Evolutionary conservation across 352 stramenopile genomes (phyloP).

Genomic region (Plasmopara muralis): DNA sequence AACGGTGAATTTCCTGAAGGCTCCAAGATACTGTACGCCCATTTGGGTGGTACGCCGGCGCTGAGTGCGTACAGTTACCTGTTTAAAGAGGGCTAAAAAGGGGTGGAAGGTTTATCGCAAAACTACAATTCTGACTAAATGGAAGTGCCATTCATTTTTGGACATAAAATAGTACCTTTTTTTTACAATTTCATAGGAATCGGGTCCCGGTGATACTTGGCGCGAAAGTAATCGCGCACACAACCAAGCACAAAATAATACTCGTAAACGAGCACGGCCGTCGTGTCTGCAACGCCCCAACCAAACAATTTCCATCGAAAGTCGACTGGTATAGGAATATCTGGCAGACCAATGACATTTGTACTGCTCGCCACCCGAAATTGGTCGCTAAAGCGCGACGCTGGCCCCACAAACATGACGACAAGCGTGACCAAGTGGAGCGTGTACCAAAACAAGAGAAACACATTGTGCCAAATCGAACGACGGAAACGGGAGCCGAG

Average conservation of each 20-base stretch:
- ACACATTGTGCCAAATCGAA: slow-evolving; percentile 56
- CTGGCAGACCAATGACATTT: slow-evolving; percentile 58
- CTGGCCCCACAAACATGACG: slow-evolving; percentile 49
- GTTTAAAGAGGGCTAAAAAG: slow-evolving; percentile 24
- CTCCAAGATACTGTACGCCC: slow-evolving; percentile 30
- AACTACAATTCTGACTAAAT: too few species aligned
- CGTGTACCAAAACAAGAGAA: slow-evolving; percentile 56
- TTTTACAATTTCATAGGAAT: slow-evolving; percentile 54
- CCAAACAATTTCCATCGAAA: slow-evolving; percentile 65
- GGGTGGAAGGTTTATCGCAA: neutral
- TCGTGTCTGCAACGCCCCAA: slow-evolving; percentile 50
- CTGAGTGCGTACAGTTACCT: slow-evolving; percentile 35
- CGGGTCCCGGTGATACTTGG: slow-evolving; percentile 58
- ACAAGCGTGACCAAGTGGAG: slow-evolving; percentile 48
- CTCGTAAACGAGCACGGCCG: slow-evolving; percentile 49
- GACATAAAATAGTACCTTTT: neutral
- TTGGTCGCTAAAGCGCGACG: slow-evolving; percentile 53
- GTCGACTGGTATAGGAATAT: slow-evolving; percentile 51
- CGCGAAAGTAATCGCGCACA: slow-evolving; percentile 56
- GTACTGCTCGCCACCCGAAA: slow-evolving; percentile 70
- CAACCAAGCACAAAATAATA: slow-evolving; percentile 58
- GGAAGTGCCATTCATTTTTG: too few species aligned
- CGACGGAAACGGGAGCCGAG: slow-evolving; percentile 61
- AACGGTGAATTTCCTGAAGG: slow-evolving; percentile 30
- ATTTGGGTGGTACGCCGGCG: slow-evolving; percentile 23